Evolutionary conservation across 2,329 filamentous ascomycete species (phyloP).

Genomic region (Colletotrichum spinosum): DNA sequence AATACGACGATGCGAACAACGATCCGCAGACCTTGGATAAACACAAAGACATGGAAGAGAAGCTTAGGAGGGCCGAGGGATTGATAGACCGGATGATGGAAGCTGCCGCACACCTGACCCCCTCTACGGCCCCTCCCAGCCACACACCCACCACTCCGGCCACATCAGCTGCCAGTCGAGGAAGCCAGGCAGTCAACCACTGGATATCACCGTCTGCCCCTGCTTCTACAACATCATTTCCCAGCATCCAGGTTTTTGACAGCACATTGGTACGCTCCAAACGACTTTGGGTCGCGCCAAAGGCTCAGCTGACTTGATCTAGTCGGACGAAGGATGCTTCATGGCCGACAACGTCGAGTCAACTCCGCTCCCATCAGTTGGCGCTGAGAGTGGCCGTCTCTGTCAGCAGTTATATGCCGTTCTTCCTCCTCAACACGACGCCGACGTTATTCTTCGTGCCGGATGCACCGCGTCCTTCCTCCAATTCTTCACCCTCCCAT

Average conservation of each 20-base stretch:
- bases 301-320: no score
- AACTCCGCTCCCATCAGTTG: not conserved
- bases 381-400: not conserved
- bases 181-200: not conserved
- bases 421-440: not conserved
- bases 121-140: not conserved
- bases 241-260: conserved; percentile 12
- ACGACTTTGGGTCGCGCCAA: no score
- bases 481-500: conserved; percentile 3
- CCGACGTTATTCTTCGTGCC: not conserved
- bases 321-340: no score
- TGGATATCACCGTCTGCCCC: not conserved
- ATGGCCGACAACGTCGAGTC: not conserved
- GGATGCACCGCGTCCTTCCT: conserved; percentile 2
- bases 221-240: not conserved
- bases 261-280: not conserved
- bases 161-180: not conserved
- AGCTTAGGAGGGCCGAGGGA: not conserved
- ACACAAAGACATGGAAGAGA: conserved; percentile 2
- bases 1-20: conserved; percentile 48
- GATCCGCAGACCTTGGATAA: not conserved
- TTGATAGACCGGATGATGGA: not conserved
- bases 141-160: not conserved
- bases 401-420: not conserved
- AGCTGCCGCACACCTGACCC: not conserved